Evolutionary conservation across 1,284 basidiomycete species (phyloP), one percentile per base, ranked within the genome.

Genomic region (Moniliophthora roreri): DNA sequence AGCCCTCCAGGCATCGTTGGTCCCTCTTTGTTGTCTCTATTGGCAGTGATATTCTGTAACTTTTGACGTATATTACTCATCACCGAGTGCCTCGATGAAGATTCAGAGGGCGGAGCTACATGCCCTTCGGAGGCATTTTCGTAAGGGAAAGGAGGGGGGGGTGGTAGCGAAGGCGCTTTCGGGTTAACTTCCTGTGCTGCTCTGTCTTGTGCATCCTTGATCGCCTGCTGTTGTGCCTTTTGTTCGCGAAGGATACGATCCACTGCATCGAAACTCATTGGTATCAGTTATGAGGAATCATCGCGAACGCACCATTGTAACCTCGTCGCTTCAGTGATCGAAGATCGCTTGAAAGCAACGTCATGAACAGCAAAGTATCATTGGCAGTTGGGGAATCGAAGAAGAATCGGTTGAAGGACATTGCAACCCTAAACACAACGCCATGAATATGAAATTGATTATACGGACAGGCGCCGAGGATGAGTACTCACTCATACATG

Each of bases 201-300:
- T 13, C 60, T 28, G 18, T 28, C 64, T 48, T 65, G 63, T 18
- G 74, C 77, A 54, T 78, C 79, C 66, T 81, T 84, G 0, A 79
- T 72, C 1, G 85, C 82, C 50, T 88, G 78, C 28, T 79, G 78
- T 53, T 94, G 86, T 10, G 86, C 87, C 62, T 84, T 81, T 62
- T 95, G 91, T 61, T 93, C 89, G 56, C 87, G 87, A 49, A 98
- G 73, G 54, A 98, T 96, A 48, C 95, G 82, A 66, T 98, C 95
- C 49, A 98, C 95, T 89, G 63, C 38, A 36, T 11, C 16, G 38
- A 50, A 45, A 51, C 21, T 39, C 9, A 45, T 15, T 52, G 21
- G 47, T 34, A 34, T 4, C 35, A 28, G 10, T 15, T 36, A 10
- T n/a, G 15, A 11, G 18, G 34, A 35, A 16, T 9, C 8, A 26